Base-by-base conservation (phyloP, 306 rosid species). In the Cucumis melo region DNA sequence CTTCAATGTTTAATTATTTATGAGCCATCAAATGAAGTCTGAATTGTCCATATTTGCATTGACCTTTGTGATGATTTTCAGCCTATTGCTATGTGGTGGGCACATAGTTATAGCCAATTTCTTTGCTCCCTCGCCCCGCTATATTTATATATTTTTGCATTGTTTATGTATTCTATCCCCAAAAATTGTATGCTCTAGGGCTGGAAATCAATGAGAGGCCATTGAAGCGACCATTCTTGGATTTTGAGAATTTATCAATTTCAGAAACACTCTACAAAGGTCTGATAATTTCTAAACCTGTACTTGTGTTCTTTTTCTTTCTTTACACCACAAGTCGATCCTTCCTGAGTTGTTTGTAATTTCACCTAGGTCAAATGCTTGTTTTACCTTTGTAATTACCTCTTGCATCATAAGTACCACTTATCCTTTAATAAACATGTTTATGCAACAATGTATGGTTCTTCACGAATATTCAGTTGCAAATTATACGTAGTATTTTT, bases 151-250 rank as follows among this genome's bases (percentile, higher is more conserved):
- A 27, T 1, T 27, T 27, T 27, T 27, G 29, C 29, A 27, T 27
- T 46, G 51, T 46, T 46, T 2, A 46, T 46, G 1, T 46, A 46
- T 46, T 46, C 16, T 46, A 3, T 46, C 51, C 51, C 4, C 16
- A 46, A 46, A 46, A 46, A 46, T 11, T 44, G 51, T 77, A 29
- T 72, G 65, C 74, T 76, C 55, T 41, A 91, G 97, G 97, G 97
- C 80, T 94, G 59, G 92, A 94, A 85, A 92, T 94, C 82, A 94
- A 84, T 39, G 97, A 87, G 82, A 87, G 97, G 72, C 97, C 95
- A 19, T 72, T 80, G 58, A 94, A 94, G 84, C 97, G 98, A 13
- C 82, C 93, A 27, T 70, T 91, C 13, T 73, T 94, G 87, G 97
- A 94, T 80, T 89, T 94, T 74, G 85, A 77, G 65, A 87, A 87